Percentiles rank a stretch among this genome's conserved stretches.
These are phyloP conservation scores for Aethionema arabicum DNA, from an alignment of 345 rosid genomes.

Conservation along the genomic window DNA sequence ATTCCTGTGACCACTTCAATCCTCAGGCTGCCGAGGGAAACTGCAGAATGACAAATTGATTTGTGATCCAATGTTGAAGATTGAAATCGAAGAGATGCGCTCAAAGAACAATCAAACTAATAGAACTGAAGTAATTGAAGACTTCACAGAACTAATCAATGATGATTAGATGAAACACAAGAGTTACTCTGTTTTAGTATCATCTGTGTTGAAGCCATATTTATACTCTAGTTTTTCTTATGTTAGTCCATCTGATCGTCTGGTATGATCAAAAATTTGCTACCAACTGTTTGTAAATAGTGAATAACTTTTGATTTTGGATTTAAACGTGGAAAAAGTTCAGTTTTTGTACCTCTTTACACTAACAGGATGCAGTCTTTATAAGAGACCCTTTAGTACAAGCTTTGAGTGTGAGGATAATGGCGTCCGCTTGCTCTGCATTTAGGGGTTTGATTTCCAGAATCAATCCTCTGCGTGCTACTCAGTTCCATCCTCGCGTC, in stretches of 20 bases:
- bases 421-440: slow-evolving; percentile 35
- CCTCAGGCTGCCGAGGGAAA: slow-evolving; percentile 66
- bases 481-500: slow-evolving; percentile 22
- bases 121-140: slow-evolving; percentile 58
- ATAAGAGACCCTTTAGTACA: background rate
- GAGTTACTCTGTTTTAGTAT: too few relatives aligned
- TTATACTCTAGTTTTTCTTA: background rate
- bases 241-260: background rate
- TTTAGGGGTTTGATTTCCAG: slow-evolving; percentile 33
- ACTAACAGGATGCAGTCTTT: too few relatives aligned
- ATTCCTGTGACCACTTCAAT: slow-evolving; percentile 1
- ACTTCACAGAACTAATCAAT: slow-evolving; percentile 53
- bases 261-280: slow-evolving; percentile 2
- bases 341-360: too few relatives aligned
- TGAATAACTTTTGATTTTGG: background rate
- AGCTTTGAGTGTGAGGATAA: slow-evolving; percentile 16
- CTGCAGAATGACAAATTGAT: slow-evolving; percentile 47
- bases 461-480: slow-evolving; percentile 26
- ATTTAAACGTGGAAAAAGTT: slow-evolving; percentile 11
- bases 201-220: slow-evolving; percentile 10
- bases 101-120: slow-evolving; percentile 43
- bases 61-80: slow-evolving; percentile 56
- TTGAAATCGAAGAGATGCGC: slow-evolving; percentile 78
- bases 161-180: slow-evolving; percentile 28
- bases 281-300: slow-evolving; percentile 14